phyloP scores from a whole-genome alignment of 179 eudicot genomes.

The Camellia oleifera region DNA sequence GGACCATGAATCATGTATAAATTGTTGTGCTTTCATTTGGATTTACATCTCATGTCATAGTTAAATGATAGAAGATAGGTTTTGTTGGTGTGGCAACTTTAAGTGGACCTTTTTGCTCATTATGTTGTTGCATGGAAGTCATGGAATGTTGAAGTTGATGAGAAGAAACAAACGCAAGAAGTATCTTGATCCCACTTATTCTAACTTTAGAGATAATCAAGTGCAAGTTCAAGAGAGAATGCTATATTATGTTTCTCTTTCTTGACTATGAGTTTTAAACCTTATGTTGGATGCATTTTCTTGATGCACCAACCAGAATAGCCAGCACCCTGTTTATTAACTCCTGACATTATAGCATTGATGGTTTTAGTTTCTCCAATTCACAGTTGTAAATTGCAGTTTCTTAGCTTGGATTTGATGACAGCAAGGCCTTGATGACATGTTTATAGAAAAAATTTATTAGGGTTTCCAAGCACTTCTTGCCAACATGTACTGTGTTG shows the following conservation, averaged over 20 bases:
- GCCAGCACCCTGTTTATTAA: too few relatives aligned
- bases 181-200: constrained; percentile 11
- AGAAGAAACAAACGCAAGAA: constrained; percentile 16
- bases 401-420: neutral
- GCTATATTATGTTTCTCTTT: neutral
- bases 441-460: neutral
- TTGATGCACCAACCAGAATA: constrained; percentile 1
- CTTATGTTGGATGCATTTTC: constrained; percentile 10
- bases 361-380: neutral
- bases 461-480: too few relatives aligned
- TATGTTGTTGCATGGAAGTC: constrained; percentile 76
- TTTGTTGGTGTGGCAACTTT: constrained; percentile 47
- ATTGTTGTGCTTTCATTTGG: neutral
- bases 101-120: constrained; percentile 63
- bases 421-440: neutral
- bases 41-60: neutral
- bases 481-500: too few relatives aligned
- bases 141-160: constrained; percentile 55
- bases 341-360: neutral
- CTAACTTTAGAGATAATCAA: neutral
- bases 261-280: neutral
- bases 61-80: constrained; percentile 1
- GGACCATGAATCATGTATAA: too few relatives aligned
- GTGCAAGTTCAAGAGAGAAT: neutral
- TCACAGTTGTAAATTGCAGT: constrained; percentile 1